These are phyloP conservation scores for Zygosaccharomyces pseudobailii DNA, from an alignment of 1,139 yeast species.

Conservation along the genomic window DNA sequence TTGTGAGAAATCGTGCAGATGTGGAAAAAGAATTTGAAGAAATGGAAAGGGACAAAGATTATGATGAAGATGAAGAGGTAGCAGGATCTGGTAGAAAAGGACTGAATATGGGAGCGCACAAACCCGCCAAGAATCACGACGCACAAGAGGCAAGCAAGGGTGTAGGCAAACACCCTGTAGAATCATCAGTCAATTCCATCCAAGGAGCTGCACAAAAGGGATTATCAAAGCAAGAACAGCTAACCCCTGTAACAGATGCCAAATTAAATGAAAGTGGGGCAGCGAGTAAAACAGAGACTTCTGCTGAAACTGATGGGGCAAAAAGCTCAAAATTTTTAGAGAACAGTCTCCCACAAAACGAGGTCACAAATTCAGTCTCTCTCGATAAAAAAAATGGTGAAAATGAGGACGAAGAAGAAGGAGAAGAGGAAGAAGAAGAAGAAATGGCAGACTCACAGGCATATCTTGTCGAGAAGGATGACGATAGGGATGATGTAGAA, in stretches of 20 bases:
- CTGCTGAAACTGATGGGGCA: neutral
- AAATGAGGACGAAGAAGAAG: slow-evolving; percentile 20
- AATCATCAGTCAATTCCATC: neutral
- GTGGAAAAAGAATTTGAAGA: slow-evolving; percentile 78
- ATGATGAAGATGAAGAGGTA: slow-evolving; percentile 26
- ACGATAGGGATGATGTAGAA: slow-evolving; percentile 63
- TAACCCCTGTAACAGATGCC: neutral
- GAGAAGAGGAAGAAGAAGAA: slow-evolving; percentile 33
- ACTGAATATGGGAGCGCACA: slow-evolving; percentile 34
- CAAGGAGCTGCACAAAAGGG: neutral
- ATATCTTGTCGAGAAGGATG: slow-evolving; percentile 41
- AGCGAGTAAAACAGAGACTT: neutral
- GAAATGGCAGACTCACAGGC: slow-evolving; percentile 28
- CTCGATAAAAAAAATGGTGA: slow-evolving; percentile 9
- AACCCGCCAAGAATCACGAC: slow-evolving; percentile 18
- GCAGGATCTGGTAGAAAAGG: slow-evolving; percentile 36
- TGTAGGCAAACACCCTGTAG: neutral
- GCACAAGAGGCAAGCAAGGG: slow-evolving; percentile 2
- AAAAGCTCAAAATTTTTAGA: neutral
- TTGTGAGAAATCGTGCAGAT: slow-evolving; percentile 74
- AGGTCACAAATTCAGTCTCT: neutral
- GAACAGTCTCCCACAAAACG: neutral
- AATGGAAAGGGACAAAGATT: slow-evolving; percentile 28
- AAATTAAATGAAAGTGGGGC: slow-evolving; percentile 1
- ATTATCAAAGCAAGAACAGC: neutral